Percentiles rank a stretch among this genome's conserved stretches.
Evolutionary conservation across 179 eudicot genomes (phyloP).

Genomic region (Beta corolliflora): DNA sequence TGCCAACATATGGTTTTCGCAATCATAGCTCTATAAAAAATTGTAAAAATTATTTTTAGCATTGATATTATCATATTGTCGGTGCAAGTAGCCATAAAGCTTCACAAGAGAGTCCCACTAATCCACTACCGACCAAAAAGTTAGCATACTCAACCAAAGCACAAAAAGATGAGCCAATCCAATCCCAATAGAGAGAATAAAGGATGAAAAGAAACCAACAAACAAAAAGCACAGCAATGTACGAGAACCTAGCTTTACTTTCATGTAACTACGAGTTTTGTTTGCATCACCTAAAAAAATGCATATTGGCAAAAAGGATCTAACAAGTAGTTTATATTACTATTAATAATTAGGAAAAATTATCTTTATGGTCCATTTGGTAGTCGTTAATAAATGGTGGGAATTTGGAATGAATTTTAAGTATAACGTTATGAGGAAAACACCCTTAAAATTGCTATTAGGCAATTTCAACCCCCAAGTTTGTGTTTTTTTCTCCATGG

Average conservation of each 20-base stretch:
- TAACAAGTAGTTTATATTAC: background rate
- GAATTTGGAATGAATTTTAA: no score
- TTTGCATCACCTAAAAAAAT: no score
- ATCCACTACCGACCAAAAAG: slow-evolving; percentile 25
- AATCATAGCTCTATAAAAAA: background rate
- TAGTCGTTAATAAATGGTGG: no score
- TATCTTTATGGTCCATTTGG: background rate
- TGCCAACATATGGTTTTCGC: background rate
- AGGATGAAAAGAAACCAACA: background rate
- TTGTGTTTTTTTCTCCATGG: no score
- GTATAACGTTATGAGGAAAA: no score
- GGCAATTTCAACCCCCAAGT: no score
- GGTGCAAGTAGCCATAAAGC: slow-evolving; percentile 30
- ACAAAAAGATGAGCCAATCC: slow-evolving; percentile 19
- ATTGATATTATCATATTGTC: slow-evolving; percentile 24
- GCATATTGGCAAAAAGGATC: background rate
- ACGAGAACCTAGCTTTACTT: background rate
- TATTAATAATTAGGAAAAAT: background rate
- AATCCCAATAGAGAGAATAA: background rate
- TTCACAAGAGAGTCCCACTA: slow-evolving; percentile 18
- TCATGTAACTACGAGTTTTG: background rate
- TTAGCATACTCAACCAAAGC: slow-evolving; percentile 12
- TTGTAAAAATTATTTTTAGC: background rate
- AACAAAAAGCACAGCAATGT: background rate
- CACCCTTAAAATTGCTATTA: no score